Evolutionary conservation across 208 protist genomes (phyloP), one percentile per base, ranked within the genome.

Genomic region (Acanthamoeba sp.): DNA sequence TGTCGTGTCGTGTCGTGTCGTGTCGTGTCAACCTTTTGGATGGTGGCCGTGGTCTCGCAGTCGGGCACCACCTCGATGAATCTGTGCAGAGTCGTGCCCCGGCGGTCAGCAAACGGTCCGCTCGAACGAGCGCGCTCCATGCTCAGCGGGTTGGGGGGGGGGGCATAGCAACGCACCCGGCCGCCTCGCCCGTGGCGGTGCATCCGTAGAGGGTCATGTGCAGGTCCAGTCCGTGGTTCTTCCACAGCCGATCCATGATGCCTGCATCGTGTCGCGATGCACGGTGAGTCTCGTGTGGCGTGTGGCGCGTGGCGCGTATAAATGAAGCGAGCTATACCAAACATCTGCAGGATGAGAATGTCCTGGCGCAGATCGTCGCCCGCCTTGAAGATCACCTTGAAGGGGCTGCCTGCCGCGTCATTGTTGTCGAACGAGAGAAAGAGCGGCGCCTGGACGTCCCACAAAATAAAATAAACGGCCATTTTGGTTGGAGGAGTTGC

Each of bases 291-390:
- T 0, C 18, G 45, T 50, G 45, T 7, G 4, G 10, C 45, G 45
- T 50, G 2, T 50, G 45, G 42, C 10, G 42, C 42, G 42, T 48
- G 42, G 42, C 42, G 3, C 45, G 7, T 50, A 50, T 3, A 14
- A 50, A 3, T 14, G 2, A 9, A 18, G 2, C 45, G 45, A 10
- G n/a, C n/a, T n/a, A n/a, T n/a, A 50, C 96, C 18, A 0, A 97
- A 90, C 71, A 98, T 95, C 82, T 98, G 97, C 4, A 98, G 89
- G 22, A 95, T 97, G 7, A 98, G 64, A 42, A 96, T 95, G 80
- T 98, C 97, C 69, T 98, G 97, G 24, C 97, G 59, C n/a, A 98
- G n/a, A 94, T 98, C 97, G 91, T 98, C 97, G 48, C 97, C 96
- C 24, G 48, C 66, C 76, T 98, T 98, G 71, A 98, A 97, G 1